These are phyloP conservation scores for Hypholoma fasciculare DNA, from an alignment of 768 basidiomycete genomes.

Conservation along the genomic window DNA sequence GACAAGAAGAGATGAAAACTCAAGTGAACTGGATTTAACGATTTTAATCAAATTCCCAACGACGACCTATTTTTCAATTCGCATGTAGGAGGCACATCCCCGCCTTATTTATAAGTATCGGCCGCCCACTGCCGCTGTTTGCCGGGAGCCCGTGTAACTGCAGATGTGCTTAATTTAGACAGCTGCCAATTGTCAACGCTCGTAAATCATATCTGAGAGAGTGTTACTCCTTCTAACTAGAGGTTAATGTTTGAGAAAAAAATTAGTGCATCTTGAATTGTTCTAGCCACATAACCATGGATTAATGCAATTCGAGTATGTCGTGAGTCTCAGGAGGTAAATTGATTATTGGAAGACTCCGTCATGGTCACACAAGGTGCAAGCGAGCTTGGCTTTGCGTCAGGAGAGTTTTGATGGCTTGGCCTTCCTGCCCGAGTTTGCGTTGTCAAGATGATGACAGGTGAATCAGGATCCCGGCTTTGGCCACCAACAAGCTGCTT, in stretches of 20 bases:
- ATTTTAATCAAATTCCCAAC: too few species aligned
- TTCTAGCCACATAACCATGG: neutral
- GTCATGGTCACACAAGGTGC: neutral
- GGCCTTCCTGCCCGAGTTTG: neutral
- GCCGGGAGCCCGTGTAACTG: too few species aligned
- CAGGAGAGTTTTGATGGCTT: neutral
- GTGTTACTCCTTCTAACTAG: neutral
- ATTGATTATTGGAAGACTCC: too few species aligned
- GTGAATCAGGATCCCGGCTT: neutral
- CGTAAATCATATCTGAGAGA: too few species aligned
- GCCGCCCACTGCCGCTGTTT: too few species aligned
- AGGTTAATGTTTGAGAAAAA: neutral
- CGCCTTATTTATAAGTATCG: too few species aligned
- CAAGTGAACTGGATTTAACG: too few species aligned
- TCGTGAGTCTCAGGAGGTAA: neutral
- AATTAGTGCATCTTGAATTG: neutral
- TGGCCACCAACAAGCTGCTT: neutral
- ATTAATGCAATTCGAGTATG: neutral
- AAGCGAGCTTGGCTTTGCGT: neutral
- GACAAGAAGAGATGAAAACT: too few species aligned
- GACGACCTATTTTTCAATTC: too few species aligned
- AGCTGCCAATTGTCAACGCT: too few species aligned
- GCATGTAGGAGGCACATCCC: too few species aligned
- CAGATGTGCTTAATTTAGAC: too few species aligned
- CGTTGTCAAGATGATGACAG: neutral